Evolutionary conservation across 805 yeast genomes (phyloP), one percentile per base, ranked within the genome.

Genomic region (Wickerhamiella nectarea): DNA sequence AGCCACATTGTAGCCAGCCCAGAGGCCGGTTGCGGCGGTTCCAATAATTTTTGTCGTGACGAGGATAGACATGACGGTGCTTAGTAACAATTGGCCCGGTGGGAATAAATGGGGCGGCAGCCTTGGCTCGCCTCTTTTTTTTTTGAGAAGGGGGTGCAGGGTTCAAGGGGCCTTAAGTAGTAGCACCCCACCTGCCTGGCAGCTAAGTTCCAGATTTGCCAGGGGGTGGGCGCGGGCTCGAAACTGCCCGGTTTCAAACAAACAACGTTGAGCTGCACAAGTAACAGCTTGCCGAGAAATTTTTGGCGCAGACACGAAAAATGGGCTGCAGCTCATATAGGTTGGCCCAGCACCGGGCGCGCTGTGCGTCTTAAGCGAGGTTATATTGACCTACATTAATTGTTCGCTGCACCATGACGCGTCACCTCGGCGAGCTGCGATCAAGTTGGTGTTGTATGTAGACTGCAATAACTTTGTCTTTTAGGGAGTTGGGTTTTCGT

Each of bases 21-120:
- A 55, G 19, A 60, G 48, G 18, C 65, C 65, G 35, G 61, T 49
- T 14, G 64, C 53, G 22, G 57, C 57, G 24, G 64, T 61, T 9
- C 64, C 65, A 21, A 58, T 43, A 38, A 60, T 60, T 44, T 60
- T 60, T 39, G 63, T 53, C 20, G 59, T 43, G 31, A 60, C 53
- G 10, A 57, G 38, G 15, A 40, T 24, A 17, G 35, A 33, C 35
- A 33, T 33, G 8, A 6, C n/a, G 15, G 35, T 15, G 31, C 31
- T 28, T 28, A 28, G 7, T 28, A 28, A 28, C 15, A 28, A 2
- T 3, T 8, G 3, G 31, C 6, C 6, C 31, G 14, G 31, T 15
- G 4, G 14, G 12, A 5, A 11, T 25, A 4, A 6, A 11, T 5
- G 28, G 12, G 4, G 9, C n/a, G n/a, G n/a, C n/a, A n/a, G n/a